phyloP scores from a whole-genome alignment of 805 yeast genomes.

The Cyberlindnera samutprakarnensis region DNA sequence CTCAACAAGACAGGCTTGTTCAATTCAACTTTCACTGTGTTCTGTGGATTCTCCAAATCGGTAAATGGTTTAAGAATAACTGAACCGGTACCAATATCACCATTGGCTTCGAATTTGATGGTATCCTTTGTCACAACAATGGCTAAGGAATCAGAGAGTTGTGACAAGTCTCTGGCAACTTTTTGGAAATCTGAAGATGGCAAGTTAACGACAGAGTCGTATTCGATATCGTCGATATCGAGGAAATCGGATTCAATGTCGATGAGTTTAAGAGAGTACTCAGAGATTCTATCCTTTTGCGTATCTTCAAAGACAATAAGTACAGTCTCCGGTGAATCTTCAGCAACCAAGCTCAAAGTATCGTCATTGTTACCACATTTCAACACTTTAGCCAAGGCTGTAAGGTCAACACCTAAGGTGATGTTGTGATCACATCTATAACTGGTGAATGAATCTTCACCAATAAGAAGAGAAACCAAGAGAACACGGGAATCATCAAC shows the following conservation, averaged over 20 bases:
- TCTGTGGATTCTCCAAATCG: slow-evolving; percentile 74
- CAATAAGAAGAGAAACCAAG: slow-evolving; percentile 80
- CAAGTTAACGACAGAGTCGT: slow-evolving; percentile 78
- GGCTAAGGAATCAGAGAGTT: slow-evolving; percentile 80
- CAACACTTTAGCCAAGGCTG: slow-evolving; percentile 79
- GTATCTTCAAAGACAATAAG: slow-evolving; percentile 84
- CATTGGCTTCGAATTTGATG: slow-evolving; percentile 82
- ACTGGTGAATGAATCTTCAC: slow-evolving; percentile 80
- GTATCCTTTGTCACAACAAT: slow-evolving; percentile 87
- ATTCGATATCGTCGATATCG: slow-evolving; percentile 89
- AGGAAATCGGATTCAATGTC: slow-evolving; percentile 94
- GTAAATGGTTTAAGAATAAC: slow-evolving; percentile 79
- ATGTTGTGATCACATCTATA: slow-evolving; percentile 94
- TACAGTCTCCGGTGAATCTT: slow-evolving; percentile 76
- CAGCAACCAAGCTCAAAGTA: slow-evolving; percentile 81
- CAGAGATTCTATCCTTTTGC: slow-evolving; percentile 84
- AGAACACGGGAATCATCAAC: slow-evolving; percentile 96
- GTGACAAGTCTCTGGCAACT: slow-evolving; percentile 79
- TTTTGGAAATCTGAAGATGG: slow-evolving; percentile 86
- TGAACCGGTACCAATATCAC: slow-evolving; percentile 85
- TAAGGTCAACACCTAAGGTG: slow-evolving; percentile 86
- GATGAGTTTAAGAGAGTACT: slow-evolving; percentile 87
- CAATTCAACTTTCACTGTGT: slow-evolving; percentile 66
- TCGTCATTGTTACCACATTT: slow-evolving; percentile 90
- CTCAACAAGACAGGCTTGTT: slow-evolving; percentile 82